A percentile compares a stretch with the other conserved stretches of the same genome.
Conservation (phyloP, 164 flowering plant species). For the Sextonia rubra region DNA sequence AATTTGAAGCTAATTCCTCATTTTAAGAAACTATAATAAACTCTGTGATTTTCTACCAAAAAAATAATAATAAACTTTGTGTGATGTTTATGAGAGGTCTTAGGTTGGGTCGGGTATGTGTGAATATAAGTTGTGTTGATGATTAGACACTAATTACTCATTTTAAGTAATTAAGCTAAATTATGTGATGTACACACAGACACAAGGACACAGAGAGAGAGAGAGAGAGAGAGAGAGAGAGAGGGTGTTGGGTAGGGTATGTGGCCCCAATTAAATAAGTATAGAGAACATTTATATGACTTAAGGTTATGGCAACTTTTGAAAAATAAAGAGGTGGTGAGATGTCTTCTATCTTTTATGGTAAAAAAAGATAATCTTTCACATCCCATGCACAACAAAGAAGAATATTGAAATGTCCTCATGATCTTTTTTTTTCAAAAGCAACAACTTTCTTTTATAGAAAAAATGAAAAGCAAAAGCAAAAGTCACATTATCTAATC, state of each 20-base stretch:
- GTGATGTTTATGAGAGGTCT: too few species aligned
- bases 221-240: not conserved
- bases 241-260: not conserved
- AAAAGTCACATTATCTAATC: not conserved
- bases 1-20: too few species aligned
- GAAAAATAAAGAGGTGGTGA: not conserved
- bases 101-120: too few species aligned
- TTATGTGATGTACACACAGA: too few species aligned
- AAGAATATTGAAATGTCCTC: not conserved
- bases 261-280: not conserved
- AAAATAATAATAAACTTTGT: too few species aligned
- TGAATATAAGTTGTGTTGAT: too few species aligned
- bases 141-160: too few species aligned
- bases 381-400: constrained; percentile 1
- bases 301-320: not conserved
- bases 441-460: not conserved
- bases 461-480: not conserved
- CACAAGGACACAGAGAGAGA: not conserved
- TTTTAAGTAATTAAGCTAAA: too few species aligned
- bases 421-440: not conserved
- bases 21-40: too few species aligned
- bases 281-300: not conserved
- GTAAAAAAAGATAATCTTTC: constrained; percentile 4
- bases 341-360: not conserved
- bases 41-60: too few species aligned